Evolutionary conservation across 345 rosid genomes (phyloP).

Genomic region (Salix exigua): DNA sequence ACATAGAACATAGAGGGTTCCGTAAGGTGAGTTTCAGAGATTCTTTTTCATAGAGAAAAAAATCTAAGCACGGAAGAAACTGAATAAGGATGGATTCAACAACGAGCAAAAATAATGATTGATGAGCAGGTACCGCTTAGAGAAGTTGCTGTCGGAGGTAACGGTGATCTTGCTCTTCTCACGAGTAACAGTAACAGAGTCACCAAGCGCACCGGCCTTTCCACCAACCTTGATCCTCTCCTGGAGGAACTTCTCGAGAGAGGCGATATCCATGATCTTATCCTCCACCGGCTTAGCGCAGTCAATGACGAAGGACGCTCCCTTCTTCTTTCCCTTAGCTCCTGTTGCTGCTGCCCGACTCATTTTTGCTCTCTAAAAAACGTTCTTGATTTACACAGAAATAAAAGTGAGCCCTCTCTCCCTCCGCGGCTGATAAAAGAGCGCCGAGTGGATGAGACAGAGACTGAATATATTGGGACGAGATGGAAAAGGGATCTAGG

Average conservation of each 20-base stretch:
- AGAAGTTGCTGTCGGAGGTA: constrained; percentile 17
- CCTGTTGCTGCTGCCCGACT: constrained; percentile 14
- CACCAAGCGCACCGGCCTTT: constrained; percentile 31
- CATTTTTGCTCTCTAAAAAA: constrained; percentile 3
- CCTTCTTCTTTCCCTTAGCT: constrained; percentile 26
- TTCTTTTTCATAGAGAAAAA: no score
- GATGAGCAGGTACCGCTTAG: constrained; percentile 12
- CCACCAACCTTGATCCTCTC: constrained; percentile 27
- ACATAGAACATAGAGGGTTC: no score
- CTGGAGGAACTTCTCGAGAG: constrained; percentile 29
- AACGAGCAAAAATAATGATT: not conserved
- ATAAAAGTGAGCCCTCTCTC: not conserved
- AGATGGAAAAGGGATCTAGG: not conserved
- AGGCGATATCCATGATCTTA: constrained; percentile 31
- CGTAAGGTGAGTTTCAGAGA: no score
- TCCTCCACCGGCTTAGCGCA: constrained; percentile 26
- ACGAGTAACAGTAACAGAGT: constrained; percentile 18
- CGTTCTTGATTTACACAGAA: not conserved
- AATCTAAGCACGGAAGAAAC: not conserved
- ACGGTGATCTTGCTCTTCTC: constrained; percentile 30
- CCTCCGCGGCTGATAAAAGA: not conserved
- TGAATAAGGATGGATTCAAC: not conserved
- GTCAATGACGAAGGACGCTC: constrained; percentile 15
- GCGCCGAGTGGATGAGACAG: not conserved
- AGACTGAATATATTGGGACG: not conserved